Conservation (phyloP, 1,139 yeast genomes). For the Kurtzmaniella quercitrusa region DNA sequence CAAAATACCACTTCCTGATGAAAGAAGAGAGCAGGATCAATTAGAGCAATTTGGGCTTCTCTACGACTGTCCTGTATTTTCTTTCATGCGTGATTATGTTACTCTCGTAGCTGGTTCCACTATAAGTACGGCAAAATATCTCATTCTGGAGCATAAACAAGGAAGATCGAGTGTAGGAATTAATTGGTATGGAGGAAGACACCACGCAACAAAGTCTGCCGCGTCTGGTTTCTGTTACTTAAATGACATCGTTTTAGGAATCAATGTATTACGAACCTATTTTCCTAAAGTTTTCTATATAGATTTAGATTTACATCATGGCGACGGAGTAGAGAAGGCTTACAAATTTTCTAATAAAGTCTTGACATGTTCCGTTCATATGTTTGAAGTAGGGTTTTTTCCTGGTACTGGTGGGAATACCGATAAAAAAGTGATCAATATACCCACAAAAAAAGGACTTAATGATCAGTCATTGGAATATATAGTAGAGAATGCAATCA, state of each 20-base stretch:
- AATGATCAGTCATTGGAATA: conserved; percentile 38
- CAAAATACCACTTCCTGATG: conserved; percentile 3
- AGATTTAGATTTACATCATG: conserved; percentile 75
- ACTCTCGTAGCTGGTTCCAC: conserved; percentile 55
- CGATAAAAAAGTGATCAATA: conserved; percentile 37
- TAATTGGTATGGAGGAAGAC: conserved; percentile 82
- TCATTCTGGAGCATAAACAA: conserved; percentile 11
- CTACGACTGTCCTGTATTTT: conserved; percentile 66
- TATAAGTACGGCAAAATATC: conserved; percentile 41
- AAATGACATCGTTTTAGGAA: conserved; percentile 47
- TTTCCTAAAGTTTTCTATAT: conserved; percentile 54
- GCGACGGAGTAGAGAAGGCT: conserved; percentile 74
- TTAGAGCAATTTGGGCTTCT: conserved; percentile 34
- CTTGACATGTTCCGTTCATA: conserved; percentile 59
- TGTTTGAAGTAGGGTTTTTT: conserved; percentile 62
- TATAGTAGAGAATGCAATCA: conserved; percentile 38
- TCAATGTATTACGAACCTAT: conserved; percentile 40
- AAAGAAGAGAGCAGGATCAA: conserved; percentile 1
- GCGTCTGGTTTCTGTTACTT: conserved; percentile 80
- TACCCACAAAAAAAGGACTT: conserved; percentile 58
- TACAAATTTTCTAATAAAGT: conserved; percentile 55
- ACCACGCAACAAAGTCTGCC: conserved; percentile 52
- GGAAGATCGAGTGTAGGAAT: conserved; percentile 35
- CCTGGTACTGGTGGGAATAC: conserved; percentile 61
- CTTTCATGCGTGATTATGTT: conserved; percentile 49